Conservation (phyloP, 108 stramenopile genomes). For the Skeletonema grethae region DNA sequence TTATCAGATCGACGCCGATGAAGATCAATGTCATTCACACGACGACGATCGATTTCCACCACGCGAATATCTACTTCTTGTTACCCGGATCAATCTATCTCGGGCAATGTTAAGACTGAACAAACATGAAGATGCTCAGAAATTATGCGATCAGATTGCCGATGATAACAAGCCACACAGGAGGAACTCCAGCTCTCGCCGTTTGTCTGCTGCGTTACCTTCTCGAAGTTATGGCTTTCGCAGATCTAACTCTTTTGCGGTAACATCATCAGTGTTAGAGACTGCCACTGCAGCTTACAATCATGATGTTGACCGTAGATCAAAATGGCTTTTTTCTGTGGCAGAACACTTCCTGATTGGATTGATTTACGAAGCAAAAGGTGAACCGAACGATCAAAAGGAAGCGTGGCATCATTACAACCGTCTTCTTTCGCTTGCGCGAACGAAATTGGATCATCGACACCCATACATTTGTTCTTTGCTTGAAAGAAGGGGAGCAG, state of each 20-base stretch:
- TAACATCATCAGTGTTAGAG: slow-evolving; percentile 20
- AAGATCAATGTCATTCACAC: slow-evolving; percentile 12
- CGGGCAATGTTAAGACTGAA: slow-evolving; percentile 31
- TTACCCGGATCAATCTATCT: slow-evolving; percentile 23
- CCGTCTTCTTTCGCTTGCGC: slow-evolving; percentile 39
- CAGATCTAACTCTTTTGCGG: slow-evolving; percentile 36
- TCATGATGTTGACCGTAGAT: slow-evolving; percentile 38
- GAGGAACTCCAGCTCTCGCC: slow-evolving; percentile 8
- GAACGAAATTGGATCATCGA: slow-evolving; percentile 45
- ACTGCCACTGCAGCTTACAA: slow-evolving; percentile 32
- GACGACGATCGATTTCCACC: slow-evolving; percentile 42
- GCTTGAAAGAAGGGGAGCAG: slow-evolving; percentile 43
- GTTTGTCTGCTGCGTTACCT: slow-evolving; percentile 2
- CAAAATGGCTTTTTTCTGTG: slow-evolving; percentile 38
- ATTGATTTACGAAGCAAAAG: slow-evolving; percentile 31
- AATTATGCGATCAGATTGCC: slow-evolving; percentile 25
- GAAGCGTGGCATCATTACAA: slow-evolving; percentile 44
- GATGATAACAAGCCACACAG: slow-evolving; percentile 20
- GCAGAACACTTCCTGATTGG: slow-evolving; percentile 35
- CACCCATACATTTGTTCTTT: slow-evolving; percentile 42
- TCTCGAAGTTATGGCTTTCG: slow-evolving; percentile 18
- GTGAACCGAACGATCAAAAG: slow-evolving; percentile 33
- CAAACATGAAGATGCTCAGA: slow-evolving; percentile 23
- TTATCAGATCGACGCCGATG: background rate
- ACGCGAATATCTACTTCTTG: slow-evolving; percentile 37